Conservation (phyloP, 1,284 basidiomycete species). For the Sporisorium iseilematis-ciliati region DNA sequence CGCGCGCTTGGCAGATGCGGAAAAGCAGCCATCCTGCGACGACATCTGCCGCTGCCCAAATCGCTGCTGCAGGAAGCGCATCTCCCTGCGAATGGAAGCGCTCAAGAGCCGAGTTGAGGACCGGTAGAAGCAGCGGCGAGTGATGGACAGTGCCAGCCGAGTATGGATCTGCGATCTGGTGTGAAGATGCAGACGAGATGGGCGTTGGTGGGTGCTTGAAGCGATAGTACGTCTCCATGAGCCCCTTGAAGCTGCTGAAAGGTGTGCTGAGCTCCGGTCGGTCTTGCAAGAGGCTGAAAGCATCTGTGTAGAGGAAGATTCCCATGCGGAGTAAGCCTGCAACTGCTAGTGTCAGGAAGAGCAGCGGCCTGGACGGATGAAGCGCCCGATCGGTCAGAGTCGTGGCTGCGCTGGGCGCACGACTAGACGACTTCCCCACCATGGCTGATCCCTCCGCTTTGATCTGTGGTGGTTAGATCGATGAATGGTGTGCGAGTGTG, state of each 20-base stretch:
- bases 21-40: constrained; percentile 70
- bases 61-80: constrained; percentile 72
- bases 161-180: constrained; percentile 24
- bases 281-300: constrained; percentile 68
- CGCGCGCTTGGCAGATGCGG: constrained; percentile 34
- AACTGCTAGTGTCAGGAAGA: constrained; percentile 20
- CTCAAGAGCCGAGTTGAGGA: constrained; percentile 70
- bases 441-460: neutral
- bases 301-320: constrained; percentile 65
- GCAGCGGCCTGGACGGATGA: constrained; percentile 21
- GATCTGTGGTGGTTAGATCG: neutral
- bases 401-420: constrained; percentile 23
- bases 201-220: constrained; percentile 31
- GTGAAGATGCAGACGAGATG: constrained; percentile 6
- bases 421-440: constrained; percentile 6
- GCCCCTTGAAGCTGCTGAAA: constrained; percentile 78
- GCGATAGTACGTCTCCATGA: constrained; percentile 70
- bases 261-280: constrained; percentile 83
- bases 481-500: constrained; percentile 4
- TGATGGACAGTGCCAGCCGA: constrained; percentile 69
- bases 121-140: constrained; percentile 82
- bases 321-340: constrained; percentile 63
- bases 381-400: constrained; percentile 19
- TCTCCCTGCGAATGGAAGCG: constrained; percentile 62
- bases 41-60: constrained; percentile 81